Conservation (phyloP, 768 basidiomycete species). For the Agaricus bisporus region DNA sequence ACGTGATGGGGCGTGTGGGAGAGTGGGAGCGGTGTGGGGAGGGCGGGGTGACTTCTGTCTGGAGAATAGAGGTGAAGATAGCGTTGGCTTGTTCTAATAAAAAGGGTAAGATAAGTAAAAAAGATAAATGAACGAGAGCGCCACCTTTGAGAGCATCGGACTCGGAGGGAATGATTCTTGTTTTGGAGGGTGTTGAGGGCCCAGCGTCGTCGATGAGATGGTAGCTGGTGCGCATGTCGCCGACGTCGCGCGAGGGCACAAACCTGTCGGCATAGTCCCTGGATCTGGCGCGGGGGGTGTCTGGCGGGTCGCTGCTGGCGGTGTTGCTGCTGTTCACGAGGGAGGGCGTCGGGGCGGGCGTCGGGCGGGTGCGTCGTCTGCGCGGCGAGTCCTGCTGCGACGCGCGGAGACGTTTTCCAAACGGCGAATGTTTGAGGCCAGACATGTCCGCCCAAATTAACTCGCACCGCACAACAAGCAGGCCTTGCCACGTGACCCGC, state of each 20-base stretch:
- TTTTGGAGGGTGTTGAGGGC: constrained; percentile 55
- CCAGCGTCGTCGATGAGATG: constrained; percentile 54
- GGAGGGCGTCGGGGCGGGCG: constrained; percentile 34
- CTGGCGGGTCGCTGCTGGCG: constrained; percentile 45
- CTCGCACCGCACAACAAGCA: no score
- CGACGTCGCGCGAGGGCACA: constrained; percentile 57
- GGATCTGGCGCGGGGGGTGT: constrained; percentile 28
- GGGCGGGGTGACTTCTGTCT: constrained; percentile 72
- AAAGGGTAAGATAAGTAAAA: background rate
- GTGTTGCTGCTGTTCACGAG: constrained; percentile 49
- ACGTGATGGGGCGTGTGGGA: constrained; percentile 43
- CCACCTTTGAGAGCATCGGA: constrained; percentile 73
- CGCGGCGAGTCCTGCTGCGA: constrained; percentile 45
- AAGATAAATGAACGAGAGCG: constrained; percentile 9
- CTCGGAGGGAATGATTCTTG: constrained; percentile 59
- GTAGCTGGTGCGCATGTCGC: constrained; percentile 62
- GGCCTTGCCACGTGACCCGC: no score
- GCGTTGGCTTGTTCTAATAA: constrained; percentile 80
- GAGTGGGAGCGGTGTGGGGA: constrained; percentile 59
- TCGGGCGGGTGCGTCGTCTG: constrained; percentile 31
- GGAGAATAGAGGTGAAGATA: constrained; percentile 70
- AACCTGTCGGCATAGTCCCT: constrained; percentile 59
- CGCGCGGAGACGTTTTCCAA: constrained; percentile 77
- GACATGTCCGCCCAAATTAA: constrained; percentile 39
- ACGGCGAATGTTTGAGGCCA: constrained; percentile 77